phyloP scores from a whole-genome alignment of 331 rosid species.

The Dryas integrifolia region DNA sequence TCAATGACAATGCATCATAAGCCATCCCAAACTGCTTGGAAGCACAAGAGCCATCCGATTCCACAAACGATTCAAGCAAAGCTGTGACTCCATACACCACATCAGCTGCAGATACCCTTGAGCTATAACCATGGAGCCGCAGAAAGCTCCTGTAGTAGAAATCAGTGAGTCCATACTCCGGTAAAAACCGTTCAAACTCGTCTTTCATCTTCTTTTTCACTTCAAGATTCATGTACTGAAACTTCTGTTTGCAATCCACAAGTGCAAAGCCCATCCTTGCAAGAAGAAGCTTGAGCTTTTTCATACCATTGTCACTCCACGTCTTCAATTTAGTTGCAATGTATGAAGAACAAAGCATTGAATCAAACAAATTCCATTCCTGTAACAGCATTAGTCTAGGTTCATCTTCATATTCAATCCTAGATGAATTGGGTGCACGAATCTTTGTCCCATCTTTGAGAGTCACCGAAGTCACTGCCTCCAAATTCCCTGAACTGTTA shows the following conservation, averaged over 20 bases:
- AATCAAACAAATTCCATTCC: constrained; percentile 92
- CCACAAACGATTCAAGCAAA: constrained; percentile 75
- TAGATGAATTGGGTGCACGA: constrained; percentile 59
- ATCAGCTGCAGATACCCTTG: constrained; percentile 93
- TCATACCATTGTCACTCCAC: constrained; percentile 94
- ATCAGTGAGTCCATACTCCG: constrained; percentile 85
- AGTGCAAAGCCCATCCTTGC: constrained; percentile 96
- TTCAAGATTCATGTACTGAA: constrained; percentile 84
- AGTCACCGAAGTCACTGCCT: constrained; percentile 65
- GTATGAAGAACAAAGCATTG: constrained; percentile 87
- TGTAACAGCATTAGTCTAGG: constrained; percentile 85
- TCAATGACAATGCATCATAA: constrained; percentile 73
- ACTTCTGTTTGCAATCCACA: constrained; percentile 92
- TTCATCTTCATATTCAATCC: constrained; percentile 80
- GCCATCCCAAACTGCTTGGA: constrained; percentile 80
- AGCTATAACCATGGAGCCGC: constrained; percentile 70
- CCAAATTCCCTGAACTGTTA: constrained; percentile 79
- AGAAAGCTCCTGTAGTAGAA: constrained; percentile 83
- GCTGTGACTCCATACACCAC: constrained; percentile 97
- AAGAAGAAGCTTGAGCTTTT: constrained; percentile 78
- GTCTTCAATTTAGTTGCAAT: constrained; percentile 88
- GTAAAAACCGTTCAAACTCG: constrained; percentile 73
- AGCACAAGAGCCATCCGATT: constrained; percentile 75
- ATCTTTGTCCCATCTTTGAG: constrained; percentile 86
- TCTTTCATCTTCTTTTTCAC: constrained; percentile 80